Base-by-base conservation (phyloP, 805 yeast genomes). In the Hyphopichia homilentoma region DNA sequence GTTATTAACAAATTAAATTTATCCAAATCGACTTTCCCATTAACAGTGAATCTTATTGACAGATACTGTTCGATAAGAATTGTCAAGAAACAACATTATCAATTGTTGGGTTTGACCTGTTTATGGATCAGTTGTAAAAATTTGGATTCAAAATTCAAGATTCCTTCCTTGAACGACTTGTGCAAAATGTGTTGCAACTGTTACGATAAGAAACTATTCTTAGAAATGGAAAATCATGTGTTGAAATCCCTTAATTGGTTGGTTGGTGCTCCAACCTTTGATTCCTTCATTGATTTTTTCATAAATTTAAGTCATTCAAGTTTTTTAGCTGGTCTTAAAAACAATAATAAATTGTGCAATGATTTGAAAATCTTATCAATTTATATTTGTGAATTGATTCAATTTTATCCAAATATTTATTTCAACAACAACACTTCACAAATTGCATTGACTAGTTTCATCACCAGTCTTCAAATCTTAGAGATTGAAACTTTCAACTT, bases 181-280 rank as follows among this genome's bases (percentile, higher is more conserved):
- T 63, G 73, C 45, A 72, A 70, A 35, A 64, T 76, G 54, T 77
- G 82, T 53, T 75, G 79, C 53, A 67, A 73, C 41, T 73, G 75
- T 48, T 78, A 76, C 54, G 67, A 75, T 32, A 72, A 68, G 41
- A 65, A 69, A 41, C 61, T 75, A 39, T 77, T 83, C 48, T 59
- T 78, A 36, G 79, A 77, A 48, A 77, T 81, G 77, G 94, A 84
- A 52, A 68, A 78, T 36, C 81, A 79, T 45, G 68, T 84, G 26
- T 61, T 83, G 36, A 76, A 73, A 47, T 66, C 77, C 4, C 61
- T 84, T 39, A 65, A 76, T 34, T 84, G 90, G 90, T 67, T 73
- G 41, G 60, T 81, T 22, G 69, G 76, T 31, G 61, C 70, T 21
- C 77, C 85, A 16, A 77, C 84, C 3, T 72, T 76, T 43, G 88